Evolutionary conservation across 1,284 basidiomycete genomes (phyloP).

Genomic region (Cryptococcus depauperatus): DNA sequence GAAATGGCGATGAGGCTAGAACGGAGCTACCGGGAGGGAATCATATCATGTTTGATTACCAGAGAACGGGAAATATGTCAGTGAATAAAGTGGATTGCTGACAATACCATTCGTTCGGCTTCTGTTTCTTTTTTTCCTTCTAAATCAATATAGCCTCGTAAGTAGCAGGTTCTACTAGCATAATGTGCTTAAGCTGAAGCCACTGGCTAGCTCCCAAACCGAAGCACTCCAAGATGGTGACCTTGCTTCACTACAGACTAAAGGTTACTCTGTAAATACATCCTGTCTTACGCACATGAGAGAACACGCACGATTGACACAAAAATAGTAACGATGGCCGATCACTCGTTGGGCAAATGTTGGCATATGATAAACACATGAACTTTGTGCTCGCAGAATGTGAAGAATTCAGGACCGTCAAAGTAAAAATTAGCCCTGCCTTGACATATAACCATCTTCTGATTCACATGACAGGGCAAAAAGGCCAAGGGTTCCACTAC

Average conservation of each 20-base stretch:
- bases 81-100: no score
- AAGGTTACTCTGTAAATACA: constrained; percentile 72
- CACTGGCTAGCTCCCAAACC: constrained; percentile 59
- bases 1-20: no score
- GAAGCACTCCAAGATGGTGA: constrained; percentile 96
- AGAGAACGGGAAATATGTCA: no score
- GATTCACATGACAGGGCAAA: no score
- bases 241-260: constrained; percentile 94
- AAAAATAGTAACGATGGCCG: constrained; percentile 73
- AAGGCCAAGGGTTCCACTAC: constrained; percentile 41
- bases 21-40: no score
- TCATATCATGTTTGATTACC: no score
- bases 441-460: no score
- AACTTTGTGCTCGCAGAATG: constrained; percentile 97
- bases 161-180: constrained; percentile 5
- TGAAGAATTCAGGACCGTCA: constrained; percentile 85
- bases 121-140: constrained; percentile 1
- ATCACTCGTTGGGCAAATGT: constrained; percentile 92
- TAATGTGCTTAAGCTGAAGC: not conserved
- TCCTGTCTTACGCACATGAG: not conserved
- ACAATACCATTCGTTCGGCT: constrained; percentile 4
- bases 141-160: constrained; percentile 18
- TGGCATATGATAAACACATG: constrained; percentile 99
- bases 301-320: not conserved
- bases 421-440: no score